Percentiles rank a stretch among this genome's conserved stretches.
Conservation (phyloP, 2,329 filamentous ascomycete species). For the Sclerotinia spermophila region DNA sequence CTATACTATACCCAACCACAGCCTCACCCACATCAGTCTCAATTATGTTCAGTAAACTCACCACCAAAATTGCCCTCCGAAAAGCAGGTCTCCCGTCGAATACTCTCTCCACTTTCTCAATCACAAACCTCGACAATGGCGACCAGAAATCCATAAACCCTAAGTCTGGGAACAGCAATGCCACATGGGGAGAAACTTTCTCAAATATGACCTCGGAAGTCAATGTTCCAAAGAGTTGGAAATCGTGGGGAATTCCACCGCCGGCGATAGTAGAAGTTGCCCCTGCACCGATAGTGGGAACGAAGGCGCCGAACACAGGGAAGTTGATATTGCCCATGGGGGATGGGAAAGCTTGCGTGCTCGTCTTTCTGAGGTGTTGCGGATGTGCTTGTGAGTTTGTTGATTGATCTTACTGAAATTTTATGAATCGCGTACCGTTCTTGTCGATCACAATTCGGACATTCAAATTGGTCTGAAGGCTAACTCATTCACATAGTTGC, state of each 20-base stretch:
- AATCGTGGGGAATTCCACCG: constrained; percentile 33
- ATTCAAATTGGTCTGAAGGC: neutral
- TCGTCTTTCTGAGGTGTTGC: constrained; percentile 68
- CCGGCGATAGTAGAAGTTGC: constrained; percentile 32
- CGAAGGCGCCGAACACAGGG: constrained; percentile 26
- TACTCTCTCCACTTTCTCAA: constrained; percentile 24
- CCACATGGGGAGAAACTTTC: constrained; percentile 33
- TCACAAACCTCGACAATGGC: constrained; percentile 15
- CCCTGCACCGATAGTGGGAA: constrained; percentile 27
- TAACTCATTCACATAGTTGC: constrained; percentile 48
- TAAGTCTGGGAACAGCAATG: constrained; percentile 17
- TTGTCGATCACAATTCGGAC: neutral
- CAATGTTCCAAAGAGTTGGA: constrained; percentile 31
- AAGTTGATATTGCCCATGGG: constrained; percentile 44
- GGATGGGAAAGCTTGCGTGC: constrained; percentile 52
- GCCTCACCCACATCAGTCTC: neutral
- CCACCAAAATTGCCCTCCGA: constrained; percentile 35
- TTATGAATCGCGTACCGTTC: neutral
- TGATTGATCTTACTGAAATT: neutral
- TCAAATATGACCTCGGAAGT: constrained; percentile 25
- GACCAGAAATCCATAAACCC: constrained; percentile 22
- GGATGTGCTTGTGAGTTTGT: constrained; percentile 67
- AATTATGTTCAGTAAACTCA: constrained; percentile 35
- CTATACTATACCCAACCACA: neutral
- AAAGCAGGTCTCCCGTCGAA: constrained; percentile 35